Percentiles rank a stretch among this genome's conserved stretches.
Conservation (phyloP, 2,329 filamentous ascomycete genomes). For the Neospermospora avenae region DNA sequence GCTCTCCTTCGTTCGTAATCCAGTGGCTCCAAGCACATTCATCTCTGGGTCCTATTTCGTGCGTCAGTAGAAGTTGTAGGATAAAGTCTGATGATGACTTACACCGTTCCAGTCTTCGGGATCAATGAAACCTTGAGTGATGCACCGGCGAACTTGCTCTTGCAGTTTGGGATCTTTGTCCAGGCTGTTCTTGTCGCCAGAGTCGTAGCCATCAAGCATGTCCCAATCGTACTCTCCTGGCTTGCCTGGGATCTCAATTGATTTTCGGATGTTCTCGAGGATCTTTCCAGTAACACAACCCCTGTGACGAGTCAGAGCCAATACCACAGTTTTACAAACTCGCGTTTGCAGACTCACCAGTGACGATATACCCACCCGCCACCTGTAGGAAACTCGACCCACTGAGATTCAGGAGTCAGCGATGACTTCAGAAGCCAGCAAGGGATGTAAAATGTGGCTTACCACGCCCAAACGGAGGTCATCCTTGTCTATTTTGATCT, state of each 20-base stretch:
- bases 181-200: conserved; percentile 62
- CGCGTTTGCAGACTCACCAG: conserved; percentile 59
- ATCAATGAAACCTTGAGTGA: conserved; percentile 77
- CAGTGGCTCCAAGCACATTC: conserved; percentile 33
- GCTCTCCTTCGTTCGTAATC: conserved; percentile 23
- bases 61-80: too few relatives aligned
- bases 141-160: conserved; percentile 68
- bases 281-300: conserved; percentile 81
- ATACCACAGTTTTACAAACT: not conserved
- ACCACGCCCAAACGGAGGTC: conserved; percentile 69
- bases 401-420: conserved; percentile 33
- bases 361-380: conserved; percentile 77
- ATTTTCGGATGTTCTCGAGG: conserved; percentile 61
- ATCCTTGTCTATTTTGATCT: conserved; percentile 72
- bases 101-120: conserved; percentile 87
- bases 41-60: conserved; percentile 34
- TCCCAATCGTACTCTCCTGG: conserved; percentile 44
- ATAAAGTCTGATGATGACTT: conserved; percentile 21
- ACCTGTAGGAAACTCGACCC: conserved; percentile 59
- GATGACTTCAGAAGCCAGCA: not conserved
- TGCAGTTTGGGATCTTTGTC: conserved; percentile 55
- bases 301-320: conserved; percentile 48
- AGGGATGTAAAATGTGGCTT: not conserved
- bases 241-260: conserved; percentile 45
- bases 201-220: conserved; percentile 65